Evolutionary conservation across 768 basidiomycete genomes (phyloP), one percentile per base, ranked within the genome.

Genomic region (Chalciporus sphaerocephalus): DNA sequence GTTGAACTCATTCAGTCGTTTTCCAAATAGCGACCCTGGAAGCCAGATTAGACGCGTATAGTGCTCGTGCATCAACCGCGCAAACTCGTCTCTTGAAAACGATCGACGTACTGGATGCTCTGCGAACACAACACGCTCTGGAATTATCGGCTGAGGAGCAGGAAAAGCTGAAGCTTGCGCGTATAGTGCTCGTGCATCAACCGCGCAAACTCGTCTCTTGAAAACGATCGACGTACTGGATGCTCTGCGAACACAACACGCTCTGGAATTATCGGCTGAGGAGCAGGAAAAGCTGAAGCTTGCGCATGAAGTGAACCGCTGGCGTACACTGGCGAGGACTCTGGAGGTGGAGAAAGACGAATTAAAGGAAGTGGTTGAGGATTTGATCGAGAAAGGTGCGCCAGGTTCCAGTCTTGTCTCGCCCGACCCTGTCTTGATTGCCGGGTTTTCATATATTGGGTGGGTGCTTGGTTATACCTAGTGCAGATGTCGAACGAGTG

Each of bases 381-480:
- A 72, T 40, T 57, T 84, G 32, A 70, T 80, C n/a, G 70, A 80
- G 59, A 81, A 79, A 78, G 77, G 83, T 83, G 53, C 32, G 76
- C 66, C 16, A 20, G 15, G 25, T 22, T 5, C 10, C 9, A 18
- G 22, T 15, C 7, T 21, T 27, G 16, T 38, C 16, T 21, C 13
- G 18, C 30, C 7, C 8, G 20, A 4, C 13, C 7, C 30, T n/a
- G 5, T 6, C 15, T n/a, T 37, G 16, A 12, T 32, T 21, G 22
- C 13, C 27, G 21, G 20, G 35, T 41, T 25, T n/a, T 24, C 39
- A 40, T 46, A 22, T 34, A 35, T 42, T 40, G 18, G 18, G 17
- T n/a, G n/a, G 24, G 17, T 25, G 39, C 2, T 16, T 20, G 25
- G 28, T 22, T 27, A 4, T 15, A 6, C 10, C 13, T 23, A 76